phyloP scores from a whole-genome alignment of 768 basidiomycete species.

The Aureoboletus auriporus region DNA sequence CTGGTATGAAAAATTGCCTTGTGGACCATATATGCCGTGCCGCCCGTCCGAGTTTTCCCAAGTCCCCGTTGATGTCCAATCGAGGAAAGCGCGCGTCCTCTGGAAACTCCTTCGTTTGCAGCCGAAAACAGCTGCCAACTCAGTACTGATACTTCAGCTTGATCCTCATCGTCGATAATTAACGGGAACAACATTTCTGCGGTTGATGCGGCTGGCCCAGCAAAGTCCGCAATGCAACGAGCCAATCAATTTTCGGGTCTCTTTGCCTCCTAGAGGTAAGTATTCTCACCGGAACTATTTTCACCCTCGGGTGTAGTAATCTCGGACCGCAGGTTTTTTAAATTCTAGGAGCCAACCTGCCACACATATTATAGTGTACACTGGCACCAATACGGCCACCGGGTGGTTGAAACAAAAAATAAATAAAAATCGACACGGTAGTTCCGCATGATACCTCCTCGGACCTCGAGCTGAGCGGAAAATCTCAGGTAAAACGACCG shows the following conservation, averaged over 20 bases:
- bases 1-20: constrained; percentile 12
- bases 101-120: constrained; percentile 6
- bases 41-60: constrained; percentile 12
- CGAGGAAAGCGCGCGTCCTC: background rate
- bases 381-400: constrained; percentile 5
- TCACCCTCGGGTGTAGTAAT: constrained; percentile 4
- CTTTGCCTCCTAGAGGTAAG: background rate
- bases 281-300: constrained; percentile 26
- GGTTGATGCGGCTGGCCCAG: constrained; percentile 14
- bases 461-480: constrained; percentile 15
- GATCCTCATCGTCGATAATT: constrained; percentile 5
- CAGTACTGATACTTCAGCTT: constrained; percentile 1
- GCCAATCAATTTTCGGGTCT: constrained; percentile 2
- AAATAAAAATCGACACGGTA: constrained; percentile 2
- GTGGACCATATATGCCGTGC: constrained; percentile 3
- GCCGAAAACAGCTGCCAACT: constrained; percentile 6
- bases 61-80: constrained; percentile 13
- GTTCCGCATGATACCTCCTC: constrained; percentile 12
- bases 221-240: constrained; percentile 20
- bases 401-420: constrained; percentile 8
- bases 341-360: constrained; percentile 11
- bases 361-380: constrained; percentile 8
- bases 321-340: constrained; percentile 4
- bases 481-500: constrained; percentile 11
- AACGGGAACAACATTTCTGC: constrained; percentile 23